Conservation (phyloP, 257 asterid species). For the Solanum clarkiae region DNA sequence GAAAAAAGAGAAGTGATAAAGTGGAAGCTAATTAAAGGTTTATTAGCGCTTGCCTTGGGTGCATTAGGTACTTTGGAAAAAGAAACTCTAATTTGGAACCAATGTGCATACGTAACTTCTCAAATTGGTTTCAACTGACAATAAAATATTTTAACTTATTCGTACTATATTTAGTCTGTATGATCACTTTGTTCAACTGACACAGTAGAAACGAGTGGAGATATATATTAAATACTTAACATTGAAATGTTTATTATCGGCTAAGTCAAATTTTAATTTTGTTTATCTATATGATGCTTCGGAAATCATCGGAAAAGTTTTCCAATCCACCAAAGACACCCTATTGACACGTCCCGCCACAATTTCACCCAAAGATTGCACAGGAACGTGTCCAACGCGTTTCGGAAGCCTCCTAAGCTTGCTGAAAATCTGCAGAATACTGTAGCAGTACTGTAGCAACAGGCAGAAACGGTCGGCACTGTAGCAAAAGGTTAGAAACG, state of each 20-base stretch:
- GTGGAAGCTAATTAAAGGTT: background rate
- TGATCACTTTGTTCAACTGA: background rate
- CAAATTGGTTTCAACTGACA: background rate
- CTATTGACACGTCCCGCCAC: too few species aligned
- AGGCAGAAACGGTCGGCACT: too few species aligned
- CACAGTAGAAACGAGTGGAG: background rate
- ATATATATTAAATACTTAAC: background rate
- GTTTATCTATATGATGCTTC: too few species aligned
- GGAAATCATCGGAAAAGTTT: background rate
- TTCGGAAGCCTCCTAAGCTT: too few species aligned
- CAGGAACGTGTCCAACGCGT: too few species aligned
- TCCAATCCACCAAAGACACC: background rate
- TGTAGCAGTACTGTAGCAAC: too few species aligned
- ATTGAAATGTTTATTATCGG: too few species aligned
- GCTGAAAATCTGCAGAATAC: too few species aligned
- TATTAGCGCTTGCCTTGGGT: background rate
- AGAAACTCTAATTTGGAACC: background rate
- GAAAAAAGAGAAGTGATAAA: background rate
- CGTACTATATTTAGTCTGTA: background rate
- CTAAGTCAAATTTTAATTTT: background rate
- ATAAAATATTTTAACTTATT: background rate
- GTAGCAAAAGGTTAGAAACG: too few species aligned
- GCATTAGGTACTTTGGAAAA: background rate
- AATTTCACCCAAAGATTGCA: too few species aligned
- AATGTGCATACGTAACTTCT: background rate